Evolutionary conservation across 805 yeast genomes (phyloP), one percentile per base, ranked within the genome.

Genomic region (Grigorovia yakushimaensis): DNA sequence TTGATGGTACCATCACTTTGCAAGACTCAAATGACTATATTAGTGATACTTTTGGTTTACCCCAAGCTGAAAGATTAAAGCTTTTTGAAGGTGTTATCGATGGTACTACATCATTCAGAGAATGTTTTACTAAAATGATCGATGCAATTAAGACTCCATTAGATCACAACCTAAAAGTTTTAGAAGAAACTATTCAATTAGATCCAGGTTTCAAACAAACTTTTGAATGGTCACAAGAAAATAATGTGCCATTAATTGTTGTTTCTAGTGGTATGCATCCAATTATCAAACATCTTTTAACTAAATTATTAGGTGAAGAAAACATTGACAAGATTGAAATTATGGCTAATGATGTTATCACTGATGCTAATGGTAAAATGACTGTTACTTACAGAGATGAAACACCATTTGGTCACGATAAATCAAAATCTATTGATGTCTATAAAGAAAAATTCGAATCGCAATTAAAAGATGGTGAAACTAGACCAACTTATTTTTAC

Each of bases 1-100:
- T 94, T 79, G 99, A 93, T 64, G 99, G 99, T 24, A 93, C 98
- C 2, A 93, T 93, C 53, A 93, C 98, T 11, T 70, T 85, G 50
- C 95, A 91, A 65, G 99, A 93, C 65, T 85, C 96, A 50, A 93
- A 93, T 65, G 98, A 93, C 66, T 84, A 73, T 64, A 70, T 93
- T 52, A 89, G 97, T 8, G 98, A 93, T 64, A 78, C 78, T 56
- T 71, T 84, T 20, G 99, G 99, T 3, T 84, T 88, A 65, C 98
- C 98, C 3, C 68, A 70, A 43, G 79, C 73, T 23, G 73, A 74
- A 52, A 77, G 98, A 56, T 67, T 72, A 48, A 79, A 69, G 27
- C 71, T 91, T 50, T 87, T 86, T 66, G 81, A 81, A 49, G 76
- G 77, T 51, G 84, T 91, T 54, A 72, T 91, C 45, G 76, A 78